Base-by-base conservation (phyloP, 805 yeast genomes). In the Ogataea ramenticola region DNA sequence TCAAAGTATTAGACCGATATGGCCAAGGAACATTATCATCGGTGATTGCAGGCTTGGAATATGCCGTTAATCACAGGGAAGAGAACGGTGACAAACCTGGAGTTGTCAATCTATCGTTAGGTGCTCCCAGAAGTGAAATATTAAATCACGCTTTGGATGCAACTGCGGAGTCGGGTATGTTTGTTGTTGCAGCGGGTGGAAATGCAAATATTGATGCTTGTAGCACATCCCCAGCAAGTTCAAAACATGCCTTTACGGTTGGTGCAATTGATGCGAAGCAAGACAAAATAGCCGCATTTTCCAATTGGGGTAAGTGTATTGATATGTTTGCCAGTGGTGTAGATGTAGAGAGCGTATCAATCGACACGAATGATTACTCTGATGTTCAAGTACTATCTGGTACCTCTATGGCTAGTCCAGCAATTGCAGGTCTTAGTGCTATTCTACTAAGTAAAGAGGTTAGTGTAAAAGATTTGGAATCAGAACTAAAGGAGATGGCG, bases 261-360 rank as follows among this genome's bases (percentile, higher is more conserved):
- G 97, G 96, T 1, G 95, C 96, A 3, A 78, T 89, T 41, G 91
- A 88, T 55, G 96, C 86, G 57, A 57, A 72, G 17, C 71, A 71
- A 6, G 95, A 87, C 53, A 53, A 69, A 3, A 68, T 89, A 31
- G 95, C 97, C 0, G 56, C 73, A 12, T 90, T 91, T 54, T 77
- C 93, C n/a, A 90, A 91, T 57, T 86, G 90, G 89, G 97, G 98
- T 0, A 68, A 71, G n/a, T 91, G 97, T 61, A 95, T 90, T 8
- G 88, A 87, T 56, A 70, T 87, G 1, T 83, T 86, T 63, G 88
- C 96, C 0, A 77, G 91, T 40, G 98, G 98, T 0, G 81, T 80
- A 0, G 66, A 67, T 15, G 82, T 88, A 3, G 65, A 69, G 24
- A 82, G 90, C 43, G 68, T 82, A 14, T 68, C 76, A 11, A 66